Conservation (phyloP, 2,329 filamentous ascomycete genomes). For the Monilinia aucupariae region DNA sequence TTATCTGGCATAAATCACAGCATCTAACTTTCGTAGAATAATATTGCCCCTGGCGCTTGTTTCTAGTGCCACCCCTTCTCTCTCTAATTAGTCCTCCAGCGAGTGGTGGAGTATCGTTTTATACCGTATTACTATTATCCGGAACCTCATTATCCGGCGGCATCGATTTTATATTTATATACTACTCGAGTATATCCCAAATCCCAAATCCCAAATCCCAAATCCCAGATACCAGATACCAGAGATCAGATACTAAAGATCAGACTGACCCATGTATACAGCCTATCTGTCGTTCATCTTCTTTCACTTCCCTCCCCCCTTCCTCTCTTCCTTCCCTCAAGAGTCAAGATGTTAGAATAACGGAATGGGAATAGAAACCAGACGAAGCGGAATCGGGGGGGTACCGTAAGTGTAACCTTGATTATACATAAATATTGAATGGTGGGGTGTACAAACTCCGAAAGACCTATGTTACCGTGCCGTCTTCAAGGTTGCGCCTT, state of each 20-base stretch:
- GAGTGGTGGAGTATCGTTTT: no score
- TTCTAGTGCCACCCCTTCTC: neutral
- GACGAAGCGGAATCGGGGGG: conserved; percentile 9
- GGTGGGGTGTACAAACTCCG: neutral
- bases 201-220: no score
- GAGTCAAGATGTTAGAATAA: neutral
- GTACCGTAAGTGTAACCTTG: neutral
- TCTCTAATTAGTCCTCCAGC: neutral
- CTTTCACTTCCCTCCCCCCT: neutral
- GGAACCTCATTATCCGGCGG: no score
- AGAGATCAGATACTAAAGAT: no score
- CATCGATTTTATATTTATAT: no score
- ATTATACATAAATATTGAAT: neutral
- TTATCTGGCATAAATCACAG: neutral
- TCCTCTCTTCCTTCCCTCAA: no score
- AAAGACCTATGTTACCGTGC: neutral
- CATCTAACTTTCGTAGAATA: neutral
- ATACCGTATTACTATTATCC: no score
- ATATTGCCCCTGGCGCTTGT: conserved; percentile 17
- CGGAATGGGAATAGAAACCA: conserved; percentile 3
- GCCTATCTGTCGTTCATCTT: neutral
- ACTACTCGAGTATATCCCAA: no score
- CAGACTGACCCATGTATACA: neutral
- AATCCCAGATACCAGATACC: no score
- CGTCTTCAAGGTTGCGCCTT: neutral